Evolutionary conservation across 2,329 filamentous ascomycete genomes (phyloP).

Genomic region (Fusarium dimerum): DNA sequence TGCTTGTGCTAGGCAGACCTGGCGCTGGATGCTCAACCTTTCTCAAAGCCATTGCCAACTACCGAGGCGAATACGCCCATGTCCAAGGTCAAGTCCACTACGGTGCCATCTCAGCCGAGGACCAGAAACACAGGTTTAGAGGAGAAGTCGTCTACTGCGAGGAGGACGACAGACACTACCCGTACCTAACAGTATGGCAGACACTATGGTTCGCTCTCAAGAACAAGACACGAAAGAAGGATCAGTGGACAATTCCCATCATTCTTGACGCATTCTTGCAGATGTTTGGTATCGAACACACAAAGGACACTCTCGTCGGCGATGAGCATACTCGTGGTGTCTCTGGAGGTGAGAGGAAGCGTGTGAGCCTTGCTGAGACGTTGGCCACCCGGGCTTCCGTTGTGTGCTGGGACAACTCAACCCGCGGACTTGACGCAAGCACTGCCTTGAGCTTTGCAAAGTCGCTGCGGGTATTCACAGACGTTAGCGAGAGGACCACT

Average conservation of each 20-base stretch:
- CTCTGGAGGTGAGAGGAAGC: conserved; percentile 78
- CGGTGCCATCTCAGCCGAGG: conserved; percentile 67
- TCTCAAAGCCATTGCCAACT: conserved; percentile 73
- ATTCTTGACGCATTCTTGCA: conserved; percentile 71
- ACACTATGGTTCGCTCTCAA: conserved; percentile 74
- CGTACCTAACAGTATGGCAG: conserved; percentile 74
- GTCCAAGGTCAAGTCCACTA: conserved; percentile 73
- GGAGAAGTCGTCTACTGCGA: conserved; percentile 79
- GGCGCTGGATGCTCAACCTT: conserved; percentile 78
- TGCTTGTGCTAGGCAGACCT: conserved; percentile 62
- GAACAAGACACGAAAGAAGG: conserved; percentile 72
- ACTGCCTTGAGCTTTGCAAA: conserved; percentile 78
- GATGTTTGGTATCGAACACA: conserved; percentile 79
- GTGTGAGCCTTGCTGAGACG: conserved; percentile 77
- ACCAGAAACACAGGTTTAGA: conserved; percentile 68
- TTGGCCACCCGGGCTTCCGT: conserved; percentile 73
- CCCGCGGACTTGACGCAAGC: conserved; percentile 75
- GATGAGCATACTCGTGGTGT: conserved; percentile 72
- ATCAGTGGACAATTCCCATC: conserved; percentile 63
- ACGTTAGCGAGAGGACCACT: conserved; percentile 64
- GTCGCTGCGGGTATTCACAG: conserved; percentile 71
- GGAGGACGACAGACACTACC: conserved; percentile 76
- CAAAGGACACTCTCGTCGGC: conserved; percentile 73
- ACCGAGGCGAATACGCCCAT: conserved; percentile 62
- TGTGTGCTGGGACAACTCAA: conserved; percentile 79